Evolutionary conservation across 2,329 filamentous ascomycete species (phyloP).

Genomic region (Cephalotrichum gorgonifer): DNA sequence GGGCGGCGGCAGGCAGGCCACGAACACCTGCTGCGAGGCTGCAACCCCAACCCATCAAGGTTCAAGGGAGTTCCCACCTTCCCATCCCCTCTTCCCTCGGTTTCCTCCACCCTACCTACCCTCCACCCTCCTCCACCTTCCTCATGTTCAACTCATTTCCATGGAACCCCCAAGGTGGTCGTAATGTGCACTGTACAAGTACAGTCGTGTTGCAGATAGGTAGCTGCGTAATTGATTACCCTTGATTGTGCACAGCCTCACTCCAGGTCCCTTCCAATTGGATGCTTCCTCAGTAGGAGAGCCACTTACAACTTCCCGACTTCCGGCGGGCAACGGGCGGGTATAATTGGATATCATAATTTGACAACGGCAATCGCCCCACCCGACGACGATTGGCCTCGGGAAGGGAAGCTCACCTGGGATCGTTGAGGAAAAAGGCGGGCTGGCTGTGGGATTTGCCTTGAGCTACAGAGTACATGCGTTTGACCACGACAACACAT

Average conservation of each 20-base stretch:
- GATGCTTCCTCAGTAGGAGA: neutral
- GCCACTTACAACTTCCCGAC: too few species aligned
- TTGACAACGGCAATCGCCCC: neutral
- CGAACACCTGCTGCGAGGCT: constrained; percentile 4
- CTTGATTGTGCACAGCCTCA: neutral
- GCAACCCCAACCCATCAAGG: constrained; percentile 1
- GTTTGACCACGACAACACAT: neutral
- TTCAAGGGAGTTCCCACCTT: too few species aligned
- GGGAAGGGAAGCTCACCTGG: neutral
- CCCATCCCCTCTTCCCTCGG: neutral
- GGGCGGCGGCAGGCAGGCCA: neutral
- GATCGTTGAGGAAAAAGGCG: neutral
- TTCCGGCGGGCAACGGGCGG: neutral
- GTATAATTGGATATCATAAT: neutral
- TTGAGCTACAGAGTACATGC: too few species aligned
- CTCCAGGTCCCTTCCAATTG: neutral
- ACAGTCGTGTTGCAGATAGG: neutral
- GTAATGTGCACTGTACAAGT: neutral
- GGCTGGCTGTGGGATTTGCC: neutral
- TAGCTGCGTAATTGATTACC: neutral
- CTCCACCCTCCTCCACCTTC: neutral
- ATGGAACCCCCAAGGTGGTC: neutral
- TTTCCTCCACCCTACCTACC: neutral
- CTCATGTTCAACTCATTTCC: neutral
- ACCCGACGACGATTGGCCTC: neutral